Base-by-base conservation (phyloP, 768 basidiomycete species). In the Rickenella mellea region DNA sequence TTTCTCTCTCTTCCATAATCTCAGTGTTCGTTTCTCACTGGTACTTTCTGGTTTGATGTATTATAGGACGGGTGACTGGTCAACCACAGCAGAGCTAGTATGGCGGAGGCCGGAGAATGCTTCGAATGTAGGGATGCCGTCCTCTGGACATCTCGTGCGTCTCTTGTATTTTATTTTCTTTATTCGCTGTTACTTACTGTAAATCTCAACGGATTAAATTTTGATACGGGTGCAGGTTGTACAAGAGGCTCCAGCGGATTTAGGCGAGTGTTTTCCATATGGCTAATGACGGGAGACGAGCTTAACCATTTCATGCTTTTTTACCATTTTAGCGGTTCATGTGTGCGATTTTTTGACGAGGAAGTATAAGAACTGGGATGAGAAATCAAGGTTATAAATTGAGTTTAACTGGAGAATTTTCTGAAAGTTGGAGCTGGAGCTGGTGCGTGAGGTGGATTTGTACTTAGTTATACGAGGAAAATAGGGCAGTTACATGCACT, bases 61-160 rank as follows among this genome's bases (percentile, higher is more conserved):
- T 20, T 27, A 6, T 39, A 38, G 30, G 43, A 43, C 31, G 27
- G 51, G 40, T 27, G 27, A 41, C 43, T 45, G 44, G 43, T 26
- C 29, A 36, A 29, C 32, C 25, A 43, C 48, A 43, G 25, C 40
- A 37, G 49, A 45, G 24, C 12, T 42, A n/a, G 60, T 59, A 9
- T 67, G 63, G 64, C 40, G 60, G 15, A 49, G 67, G 28, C 50
- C 53, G 5, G 54, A 40, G 36, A 69, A 69, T 39, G 43, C 57
- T 20, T 53, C 59, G 5, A 64, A 67, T 42, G 45, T 59, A 7
- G 38, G 56, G 6, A 47, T 68, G 6, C 41, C 49, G 1, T 45
- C 37, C 1, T 57, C 57, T 7, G 55, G 61, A 5, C 66, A 68
- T 48, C 48, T 67, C 15, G 48, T 54, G 25, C 19, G 42, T 32